Conservation (phyloP, 129 eudicot species). For the Chrysanthemum seticuspe region DNA sequence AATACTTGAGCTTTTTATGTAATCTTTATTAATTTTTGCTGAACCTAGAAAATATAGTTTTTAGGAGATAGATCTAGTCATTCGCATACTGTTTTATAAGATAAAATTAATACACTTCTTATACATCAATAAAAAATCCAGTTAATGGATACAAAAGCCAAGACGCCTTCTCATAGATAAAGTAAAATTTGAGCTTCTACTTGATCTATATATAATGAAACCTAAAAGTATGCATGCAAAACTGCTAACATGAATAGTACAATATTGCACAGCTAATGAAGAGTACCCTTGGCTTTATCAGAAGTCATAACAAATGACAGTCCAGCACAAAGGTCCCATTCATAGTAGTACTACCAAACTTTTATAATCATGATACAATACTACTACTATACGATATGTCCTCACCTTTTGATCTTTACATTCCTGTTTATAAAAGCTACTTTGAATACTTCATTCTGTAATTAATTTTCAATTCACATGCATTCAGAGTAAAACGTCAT, state of each 20-base stretch:
- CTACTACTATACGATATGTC: constrained; percentile 36
- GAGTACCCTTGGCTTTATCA: constrained; percentile 36
- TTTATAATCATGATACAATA: constrained; percentile 28
- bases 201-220: not conserved
- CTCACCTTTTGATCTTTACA: constrained; percentile 29
- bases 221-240: constrained; percentile 30
- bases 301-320: constrained; percentile 34
- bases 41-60: too few species aligned
- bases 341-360: constrained; percentile 27
- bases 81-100: too few species aligned
- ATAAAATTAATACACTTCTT: too few species aligned
- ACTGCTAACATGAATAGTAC: constrained; percentile 34
- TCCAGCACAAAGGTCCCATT: constrained; percentile 35
- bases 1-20: too few species aligned
- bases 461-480: constrained; percentile 15
- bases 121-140: too few species aligned
- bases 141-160: too few species aligned
- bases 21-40: too few species aligned
- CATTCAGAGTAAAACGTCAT: constrained; percentile 8
- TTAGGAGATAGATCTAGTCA: too few species aligned
- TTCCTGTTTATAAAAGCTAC: constrained; percentile 26
- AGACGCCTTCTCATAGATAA: too few species aligned
- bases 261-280: constrained; percentile 19
- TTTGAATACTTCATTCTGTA: constrained; percentile 21
- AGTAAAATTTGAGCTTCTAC: too few species aligned